These are phyloP conservation scores for Phyllosticta citribraziliensis DNA, from an alignment of 2,329 filamentous ascomycete genomes.

Conservation along the genomic window DNA sequence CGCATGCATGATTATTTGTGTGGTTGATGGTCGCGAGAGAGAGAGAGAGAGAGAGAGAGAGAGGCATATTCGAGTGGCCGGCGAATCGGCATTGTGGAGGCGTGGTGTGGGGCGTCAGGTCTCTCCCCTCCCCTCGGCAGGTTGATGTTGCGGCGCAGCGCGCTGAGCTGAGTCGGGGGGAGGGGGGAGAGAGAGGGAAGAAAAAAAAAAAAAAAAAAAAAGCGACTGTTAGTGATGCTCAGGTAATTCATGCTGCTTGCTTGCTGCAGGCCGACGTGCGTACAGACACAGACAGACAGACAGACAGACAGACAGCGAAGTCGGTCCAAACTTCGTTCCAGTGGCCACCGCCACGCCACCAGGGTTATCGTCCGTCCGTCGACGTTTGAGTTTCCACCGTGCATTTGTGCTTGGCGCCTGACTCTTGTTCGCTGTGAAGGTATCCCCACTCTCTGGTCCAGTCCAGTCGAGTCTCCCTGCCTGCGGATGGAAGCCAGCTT, in stretches of 20 bases:
- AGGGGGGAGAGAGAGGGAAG: background rate
- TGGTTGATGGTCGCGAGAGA: background rate
- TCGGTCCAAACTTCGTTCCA: background rate
- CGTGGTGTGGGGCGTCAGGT: too few relatives aligned
- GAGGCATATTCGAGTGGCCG: too few relatives aligned
- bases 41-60: too few relatives aligned
- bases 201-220: background rate
- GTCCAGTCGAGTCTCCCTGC: too few relatives aligned
- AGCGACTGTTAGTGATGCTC: too few relatives aligned
- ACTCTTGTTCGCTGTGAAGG: background rate
- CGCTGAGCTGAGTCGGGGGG: background rate
- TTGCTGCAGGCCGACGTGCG: too few relatives aligned
- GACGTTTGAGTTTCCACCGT: background rate
- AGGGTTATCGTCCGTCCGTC: too few relatives aligned
- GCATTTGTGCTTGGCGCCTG: background rate
- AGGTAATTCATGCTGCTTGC: too few relatives aligned
- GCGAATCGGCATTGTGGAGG: too few relatives aligned
- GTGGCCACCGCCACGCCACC: too few relatives aligned
- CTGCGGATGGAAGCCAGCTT: background rate
- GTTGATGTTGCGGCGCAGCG: background rate
- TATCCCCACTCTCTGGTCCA: background rate
- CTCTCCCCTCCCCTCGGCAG: background rate
- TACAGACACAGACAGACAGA: too few relatives aligned
- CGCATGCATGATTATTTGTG: background rate
- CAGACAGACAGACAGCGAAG: background rate